These are phyloP conservation scores for Caryopteris hybrid DNA, from an alignment of 305 asterid species.

Conservation along the genomic window DNA sequence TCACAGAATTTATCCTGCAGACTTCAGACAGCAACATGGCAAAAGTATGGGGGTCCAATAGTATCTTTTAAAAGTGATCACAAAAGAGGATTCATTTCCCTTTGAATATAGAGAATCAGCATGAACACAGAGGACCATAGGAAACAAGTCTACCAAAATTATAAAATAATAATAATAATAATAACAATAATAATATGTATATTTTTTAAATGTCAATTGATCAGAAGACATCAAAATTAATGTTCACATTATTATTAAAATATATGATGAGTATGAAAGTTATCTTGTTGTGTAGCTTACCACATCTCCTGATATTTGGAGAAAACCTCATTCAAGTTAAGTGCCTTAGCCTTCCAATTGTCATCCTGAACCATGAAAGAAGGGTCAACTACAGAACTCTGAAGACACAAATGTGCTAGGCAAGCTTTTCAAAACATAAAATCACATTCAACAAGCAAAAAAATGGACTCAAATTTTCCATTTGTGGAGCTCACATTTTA, in stretches of 20 bases:
- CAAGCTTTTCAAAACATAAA: neutral
- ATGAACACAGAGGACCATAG: no score
- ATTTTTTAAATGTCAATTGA: no score
- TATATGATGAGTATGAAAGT: neutral
- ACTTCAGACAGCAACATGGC: no score
- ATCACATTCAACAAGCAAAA: conserved; percentile 1
- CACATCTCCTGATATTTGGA: conserved; percentile 33
- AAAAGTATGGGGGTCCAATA: no score
- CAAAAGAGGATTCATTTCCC: no score
- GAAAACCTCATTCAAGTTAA: conserved; percentile 37
- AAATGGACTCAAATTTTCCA: neutral
- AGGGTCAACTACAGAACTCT: neutral
- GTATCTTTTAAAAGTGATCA: no score
- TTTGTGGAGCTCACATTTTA: neutral
- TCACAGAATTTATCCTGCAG: neutral
- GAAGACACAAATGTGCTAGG: neutral
- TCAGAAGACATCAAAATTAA: neutral
- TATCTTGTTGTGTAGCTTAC: conserved; percentile 16
- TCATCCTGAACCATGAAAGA: conserved; percentile 28
- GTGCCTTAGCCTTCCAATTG: conserved; percentile 36
- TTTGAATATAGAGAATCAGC: no score
- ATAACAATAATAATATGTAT: no score
- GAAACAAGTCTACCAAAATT: no score
- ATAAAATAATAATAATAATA: no score
- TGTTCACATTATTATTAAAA: neutral